Conservation (phyloP, 108 stramenopile species). For the Skeletonema tropicum region DNA sequence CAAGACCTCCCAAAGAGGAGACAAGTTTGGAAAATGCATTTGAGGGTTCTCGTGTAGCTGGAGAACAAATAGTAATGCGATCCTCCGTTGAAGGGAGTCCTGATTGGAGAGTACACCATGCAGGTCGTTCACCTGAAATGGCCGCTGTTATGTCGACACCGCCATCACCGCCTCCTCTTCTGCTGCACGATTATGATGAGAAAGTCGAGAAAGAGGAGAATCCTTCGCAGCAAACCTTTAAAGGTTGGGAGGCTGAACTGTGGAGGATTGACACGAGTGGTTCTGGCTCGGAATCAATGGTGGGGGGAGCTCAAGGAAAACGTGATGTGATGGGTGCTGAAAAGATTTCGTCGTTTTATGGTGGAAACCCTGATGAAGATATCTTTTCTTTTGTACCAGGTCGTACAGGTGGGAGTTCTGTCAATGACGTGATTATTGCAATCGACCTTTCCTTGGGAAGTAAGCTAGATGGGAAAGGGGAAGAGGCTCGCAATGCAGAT, state of each 20-base stretch:
- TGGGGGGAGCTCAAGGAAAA: constrained; percentile 18
- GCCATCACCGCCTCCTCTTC: constrained; percentile 20
- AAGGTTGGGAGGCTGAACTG: constrained; percentile 66
- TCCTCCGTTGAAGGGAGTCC: neutral
- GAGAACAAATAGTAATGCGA: neutral
- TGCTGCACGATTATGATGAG: constrained; percentile 5
- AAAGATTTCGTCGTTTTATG: constrained; percentile 36
- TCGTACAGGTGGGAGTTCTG: constrained; percentile 3
- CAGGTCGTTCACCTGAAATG: constrained; percentile 3
- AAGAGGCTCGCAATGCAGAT: neutral
- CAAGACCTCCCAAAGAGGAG: neutral
- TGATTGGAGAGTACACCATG: neutral
- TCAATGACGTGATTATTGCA: constrained; percentile 11
- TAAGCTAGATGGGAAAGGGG: neutral
- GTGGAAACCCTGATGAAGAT: constrained; percentile 58
- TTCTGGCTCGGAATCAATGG: constrained; percentile 13
- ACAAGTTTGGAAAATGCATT: neutral
- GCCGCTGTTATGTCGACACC: constrained; percentile 5
- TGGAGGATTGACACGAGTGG: constrained; percentile 41
- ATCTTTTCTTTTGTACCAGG: constrained; percentile 37
- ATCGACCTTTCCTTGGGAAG: constrained; percentile 27
- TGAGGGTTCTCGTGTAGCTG: neutral
- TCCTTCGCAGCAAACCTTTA: neutral
- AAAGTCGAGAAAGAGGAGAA: neutral
- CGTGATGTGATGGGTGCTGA: constrained; percentile 10